Evolutionary conservation across 768 basidiomycete species (phyloP), one percentile per base, ranked within the genome.

Genomic region (Mycena haematopus): DNA sequence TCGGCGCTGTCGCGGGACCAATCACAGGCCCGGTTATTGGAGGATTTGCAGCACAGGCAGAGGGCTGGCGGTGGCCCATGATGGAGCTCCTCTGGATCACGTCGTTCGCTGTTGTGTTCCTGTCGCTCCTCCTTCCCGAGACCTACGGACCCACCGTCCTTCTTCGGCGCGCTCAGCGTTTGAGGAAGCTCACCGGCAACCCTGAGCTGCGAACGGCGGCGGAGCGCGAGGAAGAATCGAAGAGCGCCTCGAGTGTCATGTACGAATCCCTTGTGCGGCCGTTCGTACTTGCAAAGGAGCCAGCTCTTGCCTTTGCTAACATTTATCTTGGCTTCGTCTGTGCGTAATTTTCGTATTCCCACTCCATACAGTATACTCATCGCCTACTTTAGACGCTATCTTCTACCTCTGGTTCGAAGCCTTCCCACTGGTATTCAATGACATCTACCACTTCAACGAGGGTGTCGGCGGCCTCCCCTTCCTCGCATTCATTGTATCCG

Each of bases 401-500:
- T 68, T 73, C 21, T 73, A 73, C 66, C 65, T 75, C 42, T 77
- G 72, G 73, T 75, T 76, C 53, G 72, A 75, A 55, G 72, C 73
- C 0, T 77, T 77, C 67, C 70, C 71, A 2, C 60, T 76, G 36
- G 75, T 76, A 13, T 77, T 76, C 64, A 66, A 65, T 59, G 73
- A 65, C 27, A 72, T 72, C 57, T 75, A 76, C 55, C 71, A 72
- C 27, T 77, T 74, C 71, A 71, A 68, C 42, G 63, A 60, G 29
- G 59, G 59, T 35, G 52, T 60, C 21, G 40, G 59, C 21, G 45
- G 52, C 21, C 46, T 60, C 15, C 59, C 59, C 19, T 60, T 55
- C 52, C 53, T 60, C 36, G 52, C 36, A 1, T 60, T 60, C 46
- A 71, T 72, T 21, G 68, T 72, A 25, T 54, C 56, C 21, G 63